Base-by-base conservation (phyloP, 2,329 filamentous ascomycete species). In the Claviceps spartinae region DNA sequence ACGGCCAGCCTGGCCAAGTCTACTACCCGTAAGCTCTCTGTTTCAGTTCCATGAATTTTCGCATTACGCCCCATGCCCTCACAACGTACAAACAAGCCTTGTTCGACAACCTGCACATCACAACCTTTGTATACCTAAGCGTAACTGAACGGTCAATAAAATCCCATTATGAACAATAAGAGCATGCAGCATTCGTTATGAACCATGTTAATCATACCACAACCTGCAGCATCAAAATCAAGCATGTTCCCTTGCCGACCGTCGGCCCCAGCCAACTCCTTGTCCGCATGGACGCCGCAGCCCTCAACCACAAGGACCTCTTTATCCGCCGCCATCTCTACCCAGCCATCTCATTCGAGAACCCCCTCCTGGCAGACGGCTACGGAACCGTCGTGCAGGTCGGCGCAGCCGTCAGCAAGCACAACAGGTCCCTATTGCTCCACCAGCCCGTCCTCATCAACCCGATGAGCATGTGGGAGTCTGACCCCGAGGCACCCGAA, bases 261-360 rank as follows among this genome's bases (percentile, higher is more conserved):
- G 84, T 84, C 0, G 76, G 79, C 26, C 77, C 78, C 16, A 74
- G 74, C 56, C 77, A 96, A 65, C 73, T 95, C 58, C 74, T 94
- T 6, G 72, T 97, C 56, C 81, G 80, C 61, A 73, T 97, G 62
- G 77, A 79, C 38, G 86, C 89, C 49, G 86, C 84, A 1, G 85
- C 91, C 14, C 81, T 97, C 49, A 97, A 97, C 73, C 93, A 97
- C 72, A 86, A 90, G 61, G 93, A 97, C 67, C 81, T 95, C 59
- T 97, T 96, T 72, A 86, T 95, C 68, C 86, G 91, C 51, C 89
- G 93, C 67, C 85, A 90, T 63, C 81, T 95, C 42, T 97, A 97
- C 72, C 91, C 91, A 0, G 85, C 80, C 59, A 85, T 88, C 50
- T 84, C 85, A 13, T 95, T 95, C 67, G 76, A 79, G 54, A 74